Percentiles rank a stretch among this genome's conserved stretches.
Evolutionary conservation across 1,139 yeast genomes (phyloP).

Genomic region (Zygoascus meyerae): DNA sequence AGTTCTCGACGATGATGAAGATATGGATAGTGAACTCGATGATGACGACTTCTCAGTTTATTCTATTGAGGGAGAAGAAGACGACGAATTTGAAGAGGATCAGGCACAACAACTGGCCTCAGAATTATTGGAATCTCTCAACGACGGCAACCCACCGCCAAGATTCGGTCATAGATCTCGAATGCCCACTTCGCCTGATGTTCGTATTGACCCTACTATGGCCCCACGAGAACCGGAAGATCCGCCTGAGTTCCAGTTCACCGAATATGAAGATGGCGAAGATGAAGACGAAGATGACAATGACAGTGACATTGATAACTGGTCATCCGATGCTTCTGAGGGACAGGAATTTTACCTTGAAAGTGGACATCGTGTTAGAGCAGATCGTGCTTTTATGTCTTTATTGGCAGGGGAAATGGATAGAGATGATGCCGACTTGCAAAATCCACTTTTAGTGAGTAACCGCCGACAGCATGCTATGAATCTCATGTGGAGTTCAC

Average conservation of each 20-base stretch:
- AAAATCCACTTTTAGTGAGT: conserved; percentile 2
- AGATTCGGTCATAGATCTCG: conserved; percentile 3
- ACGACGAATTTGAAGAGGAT: conserved; percentile 14
- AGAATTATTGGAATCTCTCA: conserved; percentile 1
- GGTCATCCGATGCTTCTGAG: conserved; percentile 14
- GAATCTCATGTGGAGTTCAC: background rate
- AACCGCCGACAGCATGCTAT: background rate
- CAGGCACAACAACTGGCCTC: background rate
- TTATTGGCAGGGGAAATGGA: conserved; percentile 1
- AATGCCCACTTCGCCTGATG: too few relatives aligned
- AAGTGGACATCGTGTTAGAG: conserved; percentile 5
- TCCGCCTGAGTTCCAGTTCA: conserved; percentile 13
- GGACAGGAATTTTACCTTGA: conserved; percentile 15
- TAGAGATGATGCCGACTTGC: background rate
- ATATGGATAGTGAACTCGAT: conserved; percentile 25
- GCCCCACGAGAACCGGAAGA: conserved; percentile 1
- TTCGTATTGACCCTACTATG: background rate
- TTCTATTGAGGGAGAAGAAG: conserved; percentile 9
- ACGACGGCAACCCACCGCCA: conserved; percentile 3
- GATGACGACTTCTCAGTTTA: conserved; percentile 15
- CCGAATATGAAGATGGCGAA: conserved; percentile 21
- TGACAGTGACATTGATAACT: conserved; percentile 17
- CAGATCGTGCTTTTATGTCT: conserved; percentile 13
- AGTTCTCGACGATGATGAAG: conserved; percentile 25
- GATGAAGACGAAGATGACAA: conserved; percentile 24